Evolutionary conservation across 116 monocot species (phyloP), one percentile per base, ranked within the genome.

Genomic region (Thalassia testudinum): DNA sequence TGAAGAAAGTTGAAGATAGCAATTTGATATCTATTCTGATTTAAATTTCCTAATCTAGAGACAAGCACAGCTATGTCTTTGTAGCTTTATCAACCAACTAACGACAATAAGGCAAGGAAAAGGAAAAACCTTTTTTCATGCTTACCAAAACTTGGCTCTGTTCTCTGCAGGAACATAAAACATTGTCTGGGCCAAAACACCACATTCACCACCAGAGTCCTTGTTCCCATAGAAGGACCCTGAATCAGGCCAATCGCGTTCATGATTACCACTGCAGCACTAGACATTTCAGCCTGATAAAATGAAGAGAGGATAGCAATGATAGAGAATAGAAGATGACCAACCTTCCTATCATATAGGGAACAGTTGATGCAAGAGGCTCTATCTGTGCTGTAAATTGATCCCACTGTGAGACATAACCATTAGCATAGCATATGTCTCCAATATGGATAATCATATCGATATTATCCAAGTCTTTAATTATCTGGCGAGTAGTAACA

Each of bases 141-240:
- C 15, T 27, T 70, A 85, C 88, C 83, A 87, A 63, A 81, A 69
- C 49, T 81, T 76, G 53, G 78, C 85, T 52, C 82, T 67, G 59
- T 97, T 97, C 61, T 97, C 72, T 17, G 97, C 74, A 27, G 97
- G 97, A 48, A 80, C 75, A 49, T 85, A 85, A 51, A 97, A 97
- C 85, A 82, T 82, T 22, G 76, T 85, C 61, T 85, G 63, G 25
- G 76, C 79, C 37, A 66, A 43, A 26, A 97, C 97, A 43, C 97
- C 97, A 64, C 97, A 97, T 79, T 97, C 97, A 14, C 97, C 97
- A 54, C 97, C 97, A 6, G 97, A 97, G 65, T 95, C 97, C 17
- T 49, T 58, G 37, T 72, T 89, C 24, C 60, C 75, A 54, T 97
- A 97, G 71, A 97, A 97, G 17, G 97, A 97, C 63, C 97, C 89